Base-by-base conservation (phyloP, 2,329 filamentous ascomycete species). In the Neoarthrinium moseri region DNA sequence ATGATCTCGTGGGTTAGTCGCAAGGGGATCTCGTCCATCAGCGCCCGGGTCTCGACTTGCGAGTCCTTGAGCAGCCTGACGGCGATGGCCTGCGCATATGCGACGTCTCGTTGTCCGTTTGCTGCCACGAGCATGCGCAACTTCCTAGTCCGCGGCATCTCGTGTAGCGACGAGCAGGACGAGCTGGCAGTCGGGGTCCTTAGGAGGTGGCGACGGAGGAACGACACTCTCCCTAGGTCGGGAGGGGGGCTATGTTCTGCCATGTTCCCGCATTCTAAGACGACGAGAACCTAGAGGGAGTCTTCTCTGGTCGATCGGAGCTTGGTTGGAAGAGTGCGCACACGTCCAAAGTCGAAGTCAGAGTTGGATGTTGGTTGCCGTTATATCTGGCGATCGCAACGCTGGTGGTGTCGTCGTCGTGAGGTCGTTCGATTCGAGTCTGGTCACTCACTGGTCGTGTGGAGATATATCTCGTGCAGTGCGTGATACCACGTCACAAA, bases 21-120 rank as follows among this genome's bases (percentile, higher is more conserved):
- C 51, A 80, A 73, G 20, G 81, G 80, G 50, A 84, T 76, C 59
- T 87, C 81, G 62, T 86, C 81, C 58, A 85, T 76, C 42, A 86
- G 77, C 43, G 81, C 81, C 46, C 78, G 71, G 24, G 77, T 81
- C 51, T 81, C 77, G 51, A 85, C 81, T 50, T 81, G 76, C 7
- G 75, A 60, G 47, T 83, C 80, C 58, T 85, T 86, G 45, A 84
- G 84, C 4, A 88, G 74, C 49, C 84, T 80, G 39, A 86, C 76
- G 49, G 84, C 81, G 43, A 88, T 75, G 15, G 81, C 73, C 60
- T 84, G 78, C 43, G 83, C 83, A 67, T 80, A 85, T 35, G 83
- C 80, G 23, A 83, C 78, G 57, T 86, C 83, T 45, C 78, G 75
- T 37, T 78, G 73, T 48, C 85, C 83, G 55, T 85, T 84, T 47